Evolutionary conservation across 164 flowering plant genomes (phyloP).

Genomic region (Kingdonia uniflora): DNA sequence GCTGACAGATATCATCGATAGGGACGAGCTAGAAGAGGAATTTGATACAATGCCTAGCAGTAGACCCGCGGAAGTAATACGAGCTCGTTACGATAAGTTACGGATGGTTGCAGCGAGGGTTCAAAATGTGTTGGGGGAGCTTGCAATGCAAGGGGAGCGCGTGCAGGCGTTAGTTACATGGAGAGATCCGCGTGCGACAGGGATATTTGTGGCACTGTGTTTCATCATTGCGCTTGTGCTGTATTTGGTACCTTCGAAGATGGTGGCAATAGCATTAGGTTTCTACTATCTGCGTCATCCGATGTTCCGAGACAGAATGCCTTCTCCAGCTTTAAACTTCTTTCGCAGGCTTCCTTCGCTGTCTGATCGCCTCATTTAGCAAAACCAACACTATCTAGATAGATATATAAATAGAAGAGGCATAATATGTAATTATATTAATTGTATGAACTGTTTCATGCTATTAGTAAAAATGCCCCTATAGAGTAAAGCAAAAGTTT

Average conservation of each 20-base stretch:
- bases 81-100: constrained; percentile 61
- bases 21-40: constrained; percentile 87
- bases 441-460: no score
- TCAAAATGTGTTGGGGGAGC: constrained; percentile 60
- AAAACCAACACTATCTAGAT: no score
- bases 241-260: constrained; percentile 67
- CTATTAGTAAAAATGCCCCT: no score
- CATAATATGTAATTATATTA: no score
- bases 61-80: constrained; percentile 35
- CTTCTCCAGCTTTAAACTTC: constrained; percentile 73
- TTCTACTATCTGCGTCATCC: constrained; percentile 84
- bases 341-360: constrained; percentile 71
- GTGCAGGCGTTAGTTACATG: constrained; percentile 78
- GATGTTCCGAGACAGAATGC: constrained; percentile 64
- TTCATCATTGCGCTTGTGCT: constrained; percentile 46
- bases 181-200: constrained; percentile 87
- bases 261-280: constrained; percentile 77
- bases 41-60: constrained; percentile 59
- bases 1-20: constrained; percentile 37
- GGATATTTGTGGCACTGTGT: constrained; percentile 54
- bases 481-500: no score
- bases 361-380: constrained; percentile 43
- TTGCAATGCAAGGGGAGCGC: constrained; percentile 79
- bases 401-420: no score
- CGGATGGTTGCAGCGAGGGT: constrained; percentile 59